These are phyloP conservation scores for Wickerhamiella brachini DNA, from an alignment of 805 yeast species.

Conservation along the genomic window DNA sequence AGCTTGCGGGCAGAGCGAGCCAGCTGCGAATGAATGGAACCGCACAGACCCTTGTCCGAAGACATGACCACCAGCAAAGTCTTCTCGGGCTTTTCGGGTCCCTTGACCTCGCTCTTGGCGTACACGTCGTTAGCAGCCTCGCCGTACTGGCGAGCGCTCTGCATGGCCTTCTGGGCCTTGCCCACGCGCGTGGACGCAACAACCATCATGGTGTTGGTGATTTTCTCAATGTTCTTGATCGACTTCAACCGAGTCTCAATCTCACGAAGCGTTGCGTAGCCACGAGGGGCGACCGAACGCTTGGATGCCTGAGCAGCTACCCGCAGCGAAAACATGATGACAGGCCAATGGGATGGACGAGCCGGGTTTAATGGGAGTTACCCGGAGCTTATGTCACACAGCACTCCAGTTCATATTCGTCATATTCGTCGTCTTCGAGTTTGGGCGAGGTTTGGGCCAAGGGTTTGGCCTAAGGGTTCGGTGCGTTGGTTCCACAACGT, in stretches of 20 bases:
- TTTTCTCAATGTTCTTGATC: constrained; percentile 96
- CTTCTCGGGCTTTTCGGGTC: constrained; percentile 40
- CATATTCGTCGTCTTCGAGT: too few relatives aligned
- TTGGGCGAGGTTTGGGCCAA: too few relatives aligned
- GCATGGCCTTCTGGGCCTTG: constrained; percentile 93
- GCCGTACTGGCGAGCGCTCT: constrained; percentile 71
- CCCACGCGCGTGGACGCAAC: constrained; percentile 95
- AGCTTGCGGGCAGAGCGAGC: constrained; percentile 74
- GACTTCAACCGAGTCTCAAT: constrained; percentile 96
- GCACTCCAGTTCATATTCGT: not conserved
- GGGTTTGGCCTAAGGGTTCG: too few relatives aligned
- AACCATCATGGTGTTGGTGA: constrained; percentile 98
- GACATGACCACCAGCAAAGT: constrained; percentile 77
- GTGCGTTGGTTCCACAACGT: too few relatives aligned
- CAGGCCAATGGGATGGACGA: not conserved
- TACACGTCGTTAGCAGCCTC: constrained; percentile 67
- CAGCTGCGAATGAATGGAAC: constrained; percentile 91
- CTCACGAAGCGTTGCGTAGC: constrained; percentile 96
- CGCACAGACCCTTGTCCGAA: constrained; percentile 97
- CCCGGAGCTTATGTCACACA: not conserved
- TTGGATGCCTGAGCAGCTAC: not conserved
- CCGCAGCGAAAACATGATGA: constrained; percentile 3
- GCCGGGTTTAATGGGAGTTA: not conserved
- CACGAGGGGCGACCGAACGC: constrained; percentile 2
- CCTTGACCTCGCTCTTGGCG: constrained; percentile 65